Evolutionary conservation across 1,139 yeast species (phyloP), one percentile per base, ranked within the genome.

Genomic region (Williopsis jadinii): DNA sequence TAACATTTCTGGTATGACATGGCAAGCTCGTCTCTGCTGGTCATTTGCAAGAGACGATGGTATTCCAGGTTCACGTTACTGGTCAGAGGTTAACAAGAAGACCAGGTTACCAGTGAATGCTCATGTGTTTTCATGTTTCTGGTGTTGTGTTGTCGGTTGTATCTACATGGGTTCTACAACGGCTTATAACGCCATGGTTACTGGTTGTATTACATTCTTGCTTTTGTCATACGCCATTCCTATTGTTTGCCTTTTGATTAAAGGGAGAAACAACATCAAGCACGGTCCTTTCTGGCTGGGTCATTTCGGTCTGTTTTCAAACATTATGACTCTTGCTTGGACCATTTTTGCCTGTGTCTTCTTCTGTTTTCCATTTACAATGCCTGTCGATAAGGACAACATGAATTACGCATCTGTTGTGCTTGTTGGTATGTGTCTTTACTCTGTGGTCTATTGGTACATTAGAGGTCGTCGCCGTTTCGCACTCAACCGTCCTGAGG

Each of bases 1-100:
- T 59, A 77, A 78, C 45, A 77, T 81, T 48, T 73, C 84, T 8
- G 73, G 82, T 43, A 88, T 82, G 54, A 81, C 90, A 4, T 80
- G 87, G 85, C 84, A 78, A 63, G 80, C 86, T 36, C 69, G 87
- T 58, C 64, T 81, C 50, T 75, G 84, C 53, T 83, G 90, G 90
- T 80, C 88, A 9, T 84, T 82, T 58, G 71, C 87, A 13, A 75
- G 90, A 61, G 90, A 83, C 62, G 66, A 69, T 32, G 79, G 78
- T 44, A 59, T 75, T 41, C 75, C 75, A 29, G 75, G 68, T 34
- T 68, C 79, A 14, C 63, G 61, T 41, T 62, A 62, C 42, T 72
- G 77, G 75, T 59, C 74, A 10, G 59, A 61, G 51, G 68, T 75
- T 34, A 67, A 73, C 55, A 62, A 67, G 30, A 64, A 58, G 40